Evolutionary conservation across 192 early-diverging fungal species (phyloP).

Genomic region (Cladochytrium replicatum): DNA sequence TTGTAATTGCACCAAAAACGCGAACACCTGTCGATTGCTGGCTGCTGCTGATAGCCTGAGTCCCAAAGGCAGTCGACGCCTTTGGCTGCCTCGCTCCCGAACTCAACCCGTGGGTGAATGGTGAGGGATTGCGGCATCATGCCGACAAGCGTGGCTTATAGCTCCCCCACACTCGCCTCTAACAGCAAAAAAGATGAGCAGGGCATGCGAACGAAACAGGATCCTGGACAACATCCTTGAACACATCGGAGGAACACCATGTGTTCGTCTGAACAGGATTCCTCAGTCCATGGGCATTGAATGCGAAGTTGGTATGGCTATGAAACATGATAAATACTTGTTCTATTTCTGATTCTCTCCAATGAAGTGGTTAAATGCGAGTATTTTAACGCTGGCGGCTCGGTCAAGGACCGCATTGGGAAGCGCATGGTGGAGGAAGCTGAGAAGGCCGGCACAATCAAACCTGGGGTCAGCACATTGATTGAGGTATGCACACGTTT

Average conservation of each 20-base stretch:
- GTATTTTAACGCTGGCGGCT: constrained; percentile 97
- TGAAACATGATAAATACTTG: not conserved
- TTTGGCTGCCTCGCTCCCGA: no score
- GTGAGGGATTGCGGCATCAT: no score
- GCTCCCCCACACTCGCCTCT: no score
- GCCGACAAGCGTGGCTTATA: no score
- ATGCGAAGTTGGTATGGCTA: constrained; percentile 74
- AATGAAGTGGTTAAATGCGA: constrained; percentile 79
- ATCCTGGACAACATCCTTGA: constrained; percentile 85
- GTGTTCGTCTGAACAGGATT: constrained; percentile 85
- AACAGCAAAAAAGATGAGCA: no score
- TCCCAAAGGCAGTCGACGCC: no score
- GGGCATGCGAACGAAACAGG: constrained; percentile 19
- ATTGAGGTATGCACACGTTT: constrained; percentile 86
- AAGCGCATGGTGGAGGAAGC: constrained; percentile 94
- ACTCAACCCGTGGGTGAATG: no score
- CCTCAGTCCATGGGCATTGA: constrained; percentile 78
- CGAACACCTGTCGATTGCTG: no score
- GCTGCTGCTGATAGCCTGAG: no score
- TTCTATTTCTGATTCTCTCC: constrained; percentile 11
- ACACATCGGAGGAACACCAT: constrained; percentile 93
- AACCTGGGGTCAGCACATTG: constrained; percentile 85
- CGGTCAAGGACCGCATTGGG: constrained; percentile 98
- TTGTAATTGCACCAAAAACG: no score
- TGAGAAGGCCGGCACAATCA: constrained; percentile 81